Evolutionary conservation across 176 grass and related monocot genomes (phyloP), one percentile per base, ranked within the genome.

Genomic region (Phyllostachys edulis): DNA sequence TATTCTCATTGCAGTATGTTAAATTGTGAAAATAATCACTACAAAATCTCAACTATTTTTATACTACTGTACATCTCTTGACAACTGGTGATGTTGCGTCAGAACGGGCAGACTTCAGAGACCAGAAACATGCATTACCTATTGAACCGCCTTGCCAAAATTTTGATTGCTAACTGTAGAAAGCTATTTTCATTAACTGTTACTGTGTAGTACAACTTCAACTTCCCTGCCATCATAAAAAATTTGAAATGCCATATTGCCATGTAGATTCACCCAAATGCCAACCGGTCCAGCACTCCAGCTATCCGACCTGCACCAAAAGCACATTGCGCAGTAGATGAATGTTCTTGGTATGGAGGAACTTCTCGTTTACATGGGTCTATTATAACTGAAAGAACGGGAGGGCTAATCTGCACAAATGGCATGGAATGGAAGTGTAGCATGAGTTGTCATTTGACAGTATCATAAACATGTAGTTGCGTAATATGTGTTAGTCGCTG

Each of bases 1-100:
- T 54, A 44, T 66, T 87, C 11, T 66, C 16, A 10, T 63, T 51
- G 21, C 62, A 78, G 4, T 63, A 64, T 54, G 81, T 47, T 80
- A 73, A 73, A 74, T 14, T 9, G 26, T 59, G 62, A 61, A 21
- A 73, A 20, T 79, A 75, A 60, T n/a, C 68, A 40, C 11, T 47
- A 74, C 49, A 40, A 2, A 27, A 49, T 73, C 9, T 65, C 4
- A 20, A 79, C 10, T n/a, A 73, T 32, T 26, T 49, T 44, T 0
- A 1, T 20, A 46, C 66, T 37, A 14, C 40, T 18, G 21, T 27
- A 62, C 21, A 56, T 84, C 46, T 44, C 11, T 24, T 67, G 71
- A 54, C 26, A 8, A 44, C 52, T 71, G 39, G 16, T 9, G 76
- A 55, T 54, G 70, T 78, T 88, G 39, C 4, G 32, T 73, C 71